phyloP scores from a whole-genome alignment of 1,284 basidiomycete genomes.

The Anthracocystis walkeri region DNA sequence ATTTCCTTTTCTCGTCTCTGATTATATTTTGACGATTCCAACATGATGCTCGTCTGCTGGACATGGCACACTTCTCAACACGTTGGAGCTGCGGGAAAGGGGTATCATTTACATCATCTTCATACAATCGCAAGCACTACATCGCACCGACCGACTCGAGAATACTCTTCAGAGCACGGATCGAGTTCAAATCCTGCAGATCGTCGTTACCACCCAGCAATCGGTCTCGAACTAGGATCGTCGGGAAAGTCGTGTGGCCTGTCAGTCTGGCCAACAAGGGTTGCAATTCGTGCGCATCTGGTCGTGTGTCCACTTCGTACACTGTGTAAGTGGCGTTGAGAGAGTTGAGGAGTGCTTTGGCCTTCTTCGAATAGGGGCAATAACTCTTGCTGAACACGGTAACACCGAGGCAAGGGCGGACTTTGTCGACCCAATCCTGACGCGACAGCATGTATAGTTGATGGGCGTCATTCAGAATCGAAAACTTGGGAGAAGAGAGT shows the following conservation, averaged over 20 bases:
- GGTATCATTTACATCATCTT: slow-evolving; percentile 11
- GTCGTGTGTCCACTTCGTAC: slow-evolving; percentile 45
- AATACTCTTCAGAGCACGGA: slow-evolving; percentile 25
- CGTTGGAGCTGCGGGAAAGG: neutral
- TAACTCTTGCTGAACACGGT: slow-evolving; percentile 55
- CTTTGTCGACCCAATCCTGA: slow-evolving; percentile 32
- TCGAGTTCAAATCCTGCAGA: slow-evolving; percentile 19
- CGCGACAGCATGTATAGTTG: slow-evolving; percentile 35
- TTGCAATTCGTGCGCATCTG: slow-evolving; percentile 43
- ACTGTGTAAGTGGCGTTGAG: slow-evolving; percentile 32
- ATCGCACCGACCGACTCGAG: slow-evolving; percentile 28
- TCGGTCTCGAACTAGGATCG: slow-evolving; percentile 31
- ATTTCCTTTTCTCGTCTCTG: too few relatives aligned
- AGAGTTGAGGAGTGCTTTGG: slow-evolving; percentile 34
- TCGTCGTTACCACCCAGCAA: slow-evolving; percentile 50
- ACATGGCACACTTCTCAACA: too few relatives aligned
- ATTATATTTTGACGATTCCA: too few relatives aligned
- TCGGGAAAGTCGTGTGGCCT: slow-evolving; percentile 47
- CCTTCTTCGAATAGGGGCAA: slow-evolving; percentile 47
- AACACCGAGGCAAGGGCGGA: slow-evolving; percentile 22
- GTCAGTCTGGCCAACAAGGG: slow-evolving; percentile 35
- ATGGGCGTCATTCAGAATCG: slow-evolving; percentile 30
- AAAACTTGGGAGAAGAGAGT: slow-evolving; percentile 6
- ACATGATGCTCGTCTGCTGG: too few relatives aligned
- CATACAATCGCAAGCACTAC: slow-evolving; percentile 7